Evolutionary conservation across 73 alveolate genomes (phyloP).

Genomic region (Paramecium tetraurelia): DNA sequence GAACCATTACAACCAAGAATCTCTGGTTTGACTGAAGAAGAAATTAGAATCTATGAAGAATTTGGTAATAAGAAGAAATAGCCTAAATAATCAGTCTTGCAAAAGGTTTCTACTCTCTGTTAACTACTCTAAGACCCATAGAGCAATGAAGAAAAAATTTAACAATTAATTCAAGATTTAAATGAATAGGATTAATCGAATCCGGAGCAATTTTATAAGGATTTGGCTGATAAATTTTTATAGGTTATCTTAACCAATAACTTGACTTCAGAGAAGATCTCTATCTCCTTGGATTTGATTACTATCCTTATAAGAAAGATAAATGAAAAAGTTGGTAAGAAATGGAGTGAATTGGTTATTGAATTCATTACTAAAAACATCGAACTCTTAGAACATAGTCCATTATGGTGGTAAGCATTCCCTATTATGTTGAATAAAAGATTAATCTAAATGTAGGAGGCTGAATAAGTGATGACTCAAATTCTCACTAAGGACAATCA

Average conservation of each 20-base stretch:
- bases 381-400: not conserved
- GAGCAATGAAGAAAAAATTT: not conserved
- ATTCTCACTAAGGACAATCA: not conserved
- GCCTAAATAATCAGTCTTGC: not conserved
- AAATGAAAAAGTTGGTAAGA: not conserved
- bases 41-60: conserved; percentile 24
- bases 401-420: conserved; percentile 50
- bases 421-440: conserved; percentile 29
- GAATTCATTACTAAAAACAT: not conserved
- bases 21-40: conserved; percentile 19
- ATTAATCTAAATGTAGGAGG: not conserved
- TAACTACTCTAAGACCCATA: conserved; percentile 5
- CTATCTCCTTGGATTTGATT: not conserved
- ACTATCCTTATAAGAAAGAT: not conserved
- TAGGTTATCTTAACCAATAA: not conserved
- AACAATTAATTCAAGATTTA: not conserved
- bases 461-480: not conserved
- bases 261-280: not conserved
- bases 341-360: not conserved
- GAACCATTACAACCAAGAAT: conserved; percentile 80
- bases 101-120: not conserved
- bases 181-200: not conserved
- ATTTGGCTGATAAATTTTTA: conserved; percentile 20
- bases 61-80: not conserved
- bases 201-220: not conserved